Evolutionary conservation across 257 asterid species (phyloP).

Genomic region (Anisodus acutangulus): DNA sequence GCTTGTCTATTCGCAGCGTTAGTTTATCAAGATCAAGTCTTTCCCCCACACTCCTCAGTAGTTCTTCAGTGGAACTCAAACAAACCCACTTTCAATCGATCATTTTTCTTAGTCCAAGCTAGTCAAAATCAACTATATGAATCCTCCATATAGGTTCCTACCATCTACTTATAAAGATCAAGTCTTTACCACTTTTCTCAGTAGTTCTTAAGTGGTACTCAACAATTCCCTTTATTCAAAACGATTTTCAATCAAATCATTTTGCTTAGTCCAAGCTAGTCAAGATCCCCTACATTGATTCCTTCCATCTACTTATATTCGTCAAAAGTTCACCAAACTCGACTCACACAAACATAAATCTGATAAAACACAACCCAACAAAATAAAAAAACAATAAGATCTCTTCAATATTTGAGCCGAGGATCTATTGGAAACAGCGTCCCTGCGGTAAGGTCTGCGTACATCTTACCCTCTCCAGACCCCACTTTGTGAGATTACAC

Average conservation of each 20-base stretch:
- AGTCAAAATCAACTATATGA: neutral
- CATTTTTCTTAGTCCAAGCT: neutral
- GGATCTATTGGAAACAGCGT: no score
- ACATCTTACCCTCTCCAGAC: no score
- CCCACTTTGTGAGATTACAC: no score
- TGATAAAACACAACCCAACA: neutral
- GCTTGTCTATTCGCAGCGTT: neutral
- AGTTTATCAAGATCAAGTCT: neutral
- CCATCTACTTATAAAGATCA: neutral
- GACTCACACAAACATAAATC: neutral
- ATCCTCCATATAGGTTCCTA: neutral
- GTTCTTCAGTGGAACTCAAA: neutral
- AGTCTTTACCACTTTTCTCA: no score
- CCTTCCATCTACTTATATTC: neutral
- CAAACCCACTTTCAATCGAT: neutral
- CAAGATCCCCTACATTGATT: neutral
- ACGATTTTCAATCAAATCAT: neutral
- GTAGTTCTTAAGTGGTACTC: no score
- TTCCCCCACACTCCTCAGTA: neutral
- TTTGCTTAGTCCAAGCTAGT: neutral
- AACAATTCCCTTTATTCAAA: no score
- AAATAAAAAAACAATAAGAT: neutral
- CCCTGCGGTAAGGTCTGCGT: no score
- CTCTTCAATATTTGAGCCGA: no score
- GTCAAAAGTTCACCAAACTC: neutral